Conservation (phyloP, 2,329 filamentous ascomycete genomes). For the Penicillium griseofulvum region DNA sequence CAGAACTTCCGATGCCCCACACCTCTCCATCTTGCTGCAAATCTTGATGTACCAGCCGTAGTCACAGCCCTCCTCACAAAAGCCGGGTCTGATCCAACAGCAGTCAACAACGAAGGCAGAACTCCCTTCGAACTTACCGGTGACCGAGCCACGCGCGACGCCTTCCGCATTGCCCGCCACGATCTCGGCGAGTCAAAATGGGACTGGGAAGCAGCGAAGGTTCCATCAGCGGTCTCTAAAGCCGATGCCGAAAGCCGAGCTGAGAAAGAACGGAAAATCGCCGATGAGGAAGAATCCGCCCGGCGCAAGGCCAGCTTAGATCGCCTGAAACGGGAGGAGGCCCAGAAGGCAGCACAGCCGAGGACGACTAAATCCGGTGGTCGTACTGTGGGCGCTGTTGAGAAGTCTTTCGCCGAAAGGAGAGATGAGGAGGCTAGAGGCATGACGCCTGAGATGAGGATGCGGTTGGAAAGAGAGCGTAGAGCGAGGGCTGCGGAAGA, state of each 20-base stretch:
- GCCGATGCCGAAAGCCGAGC: conserved; percentile 68
- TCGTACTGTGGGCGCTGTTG: conserved; percentile 56
- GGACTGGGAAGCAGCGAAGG: conserved; percentile 73
- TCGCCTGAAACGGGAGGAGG: conserved; percentile 64
- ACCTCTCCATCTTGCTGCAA: conserved; percentile 79
- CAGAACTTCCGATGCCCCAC: conserved; percentile 78
- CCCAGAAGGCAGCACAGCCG: conserved; percentile 38
- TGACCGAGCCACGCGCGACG: conserved; percentile 80
- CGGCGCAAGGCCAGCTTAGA: conserved; percentile 73
- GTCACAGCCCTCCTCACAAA: conserved; percentile 74
- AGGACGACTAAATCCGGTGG: conserved; percentile 54
- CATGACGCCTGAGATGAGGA: conserved; percentile 81
- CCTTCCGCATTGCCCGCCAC: conserved; percentile 81
- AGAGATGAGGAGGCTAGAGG: conserved; percentile 81
- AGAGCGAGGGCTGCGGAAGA: conserved; percentile 90
- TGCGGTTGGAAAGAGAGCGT: conserved; percentile 80
- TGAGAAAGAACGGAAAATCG: conserved; percentile 67
- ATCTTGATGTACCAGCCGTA: conserved; percentile 74
- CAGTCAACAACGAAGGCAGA: conserved; percentile 71
- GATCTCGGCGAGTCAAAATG: conserved; percentile 75
- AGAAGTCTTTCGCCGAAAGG: conserved; percentile 75
- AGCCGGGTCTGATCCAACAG: conserved; percentile 69
- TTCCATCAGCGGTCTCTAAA: conserved; percentile 69
- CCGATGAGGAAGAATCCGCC: conserved; percentile 65
- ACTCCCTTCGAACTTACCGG: conserved; percentile 84